These are phyloP conservation scores for carrot (Daucus carota) DNA, from an alignment of 129 eudicot genomes.

Conservation along the genomic window DH1_v3.0 NC_030384.2:33212501-33213000, in stretches of 20 bases:
- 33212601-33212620: conserved; percentile 67
- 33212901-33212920: conserved; percentile 66
- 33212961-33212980: conserved; percentile 77
- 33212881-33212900: conserved; percentile 64
- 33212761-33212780: conserved; percentile 79
- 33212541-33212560: conserved; percentile 72
- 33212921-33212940: conserved; percentile 42
- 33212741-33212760: conserved; percentile 82
- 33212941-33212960: conserved; percentile 45
- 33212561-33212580: conserved; percentile 54
- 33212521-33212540: conserved; percentile 44
- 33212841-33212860: conserved; percentile 74
- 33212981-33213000: conserved; percentile 57
- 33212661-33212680: conserved; percentile 74
- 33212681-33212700: conserved; percentile 47
- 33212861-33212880: conserved; percentile 62
- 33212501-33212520: conserved; percentile 55
- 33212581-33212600: conserved; percentile 46
- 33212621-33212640: conserved; percentile 46
- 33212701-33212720: conserved; percentile 61
- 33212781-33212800: conserved; percentile 52
- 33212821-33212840: conserved; percentile 53
- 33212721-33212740: conserved; percentile 58
- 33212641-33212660: conserved; percentile 52
- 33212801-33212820: conserved; percentile 45